Evolutionary conservation across 257 asterid species (phyloP).

Genomic region (Penstemon davidsonii): DNA sequence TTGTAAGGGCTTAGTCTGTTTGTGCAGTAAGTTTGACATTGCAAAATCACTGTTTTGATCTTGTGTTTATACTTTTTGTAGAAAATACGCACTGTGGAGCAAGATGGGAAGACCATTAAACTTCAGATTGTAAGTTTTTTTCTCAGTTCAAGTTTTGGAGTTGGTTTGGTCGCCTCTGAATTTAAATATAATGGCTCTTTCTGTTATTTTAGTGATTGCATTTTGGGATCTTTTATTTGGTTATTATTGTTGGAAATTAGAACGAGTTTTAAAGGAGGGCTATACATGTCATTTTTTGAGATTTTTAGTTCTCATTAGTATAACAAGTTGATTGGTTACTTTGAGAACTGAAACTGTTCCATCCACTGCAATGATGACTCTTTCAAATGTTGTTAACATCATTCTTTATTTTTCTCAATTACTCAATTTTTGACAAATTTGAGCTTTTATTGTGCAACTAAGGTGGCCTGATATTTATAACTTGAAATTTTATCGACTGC

Average conservation of each 20-base stretch:
- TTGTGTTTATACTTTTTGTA: constrained; percentile 15
- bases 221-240: not conserved
- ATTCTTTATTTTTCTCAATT: too few species aligned
- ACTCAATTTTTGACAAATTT: too few species aligned
- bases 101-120: constrained; percentile 50
- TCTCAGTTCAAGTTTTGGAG: not conserved
- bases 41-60: not conserved
- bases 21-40: not conserved
- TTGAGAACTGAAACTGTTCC: not conserved
- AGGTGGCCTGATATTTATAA: too few species aligned
- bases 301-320: not conserved
- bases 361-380: not conserved
- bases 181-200: not conserved
- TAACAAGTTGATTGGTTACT: not conserved
- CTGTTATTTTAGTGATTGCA: not conserved
- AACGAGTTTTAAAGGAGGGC: not conserved
- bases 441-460: too few species aligned
- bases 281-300: not conserved
- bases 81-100: constrained; percentile 42
- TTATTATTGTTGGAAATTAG: not conserved
- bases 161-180: not conserved
- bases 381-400: not conserved
- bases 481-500: too few species aligned
- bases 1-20: constrained; percentile 36
- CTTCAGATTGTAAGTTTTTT: constrained; percentile 52